Conservation (phyloP, 1,284 basidiomycete species). For the Psilocybe mexicana region DNA sequence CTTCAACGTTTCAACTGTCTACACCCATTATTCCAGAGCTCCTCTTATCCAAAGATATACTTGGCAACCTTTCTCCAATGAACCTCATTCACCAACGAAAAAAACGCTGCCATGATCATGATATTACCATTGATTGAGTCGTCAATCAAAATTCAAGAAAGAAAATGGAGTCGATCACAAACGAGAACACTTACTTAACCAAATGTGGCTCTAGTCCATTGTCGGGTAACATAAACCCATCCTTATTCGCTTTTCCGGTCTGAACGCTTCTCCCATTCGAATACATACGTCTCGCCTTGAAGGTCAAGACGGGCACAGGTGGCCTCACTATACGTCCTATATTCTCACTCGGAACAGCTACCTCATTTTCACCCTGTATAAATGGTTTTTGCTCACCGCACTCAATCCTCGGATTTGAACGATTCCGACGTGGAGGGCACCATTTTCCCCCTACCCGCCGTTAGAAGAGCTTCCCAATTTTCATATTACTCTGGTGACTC, state of each 20-base stretch:
- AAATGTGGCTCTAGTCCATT: conserved; percentile 13
- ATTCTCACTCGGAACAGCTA: not conserved
- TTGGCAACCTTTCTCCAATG: no score
- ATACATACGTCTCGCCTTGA: conserved; percentile 5
- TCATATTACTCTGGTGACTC: conserved; percentile 16
- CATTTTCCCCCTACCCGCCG: not conserved
- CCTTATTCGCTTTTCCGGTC: not conserved
- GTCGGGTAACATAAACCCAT: conserved; percentile 3
- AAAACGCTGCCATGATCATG: no score
- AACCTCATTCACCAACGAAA: no score
- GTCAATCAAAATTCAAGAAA: not conserved
- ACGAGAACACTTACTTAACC: conserved; percentile 7
- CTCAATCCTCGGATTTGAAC: not conserved
- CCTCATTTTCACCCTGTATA: not conserved
- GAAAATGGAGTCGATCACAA: not conserved
- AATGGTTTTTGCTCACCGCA: not conserved
- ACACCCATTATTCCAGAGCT: no score
- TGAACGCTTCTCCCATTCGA: not conserved
- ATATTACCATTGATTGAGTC: no score
- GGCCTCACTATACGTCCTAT: not conserved
- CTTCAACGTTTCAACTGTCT: no score
- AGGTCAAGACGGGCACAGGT: conserved; percentile 6
- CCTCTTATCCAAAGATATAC: no score
- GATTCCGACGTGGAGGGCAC: not conserved
- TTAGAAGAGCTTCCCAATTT: conserved; percentile 12